phyloP scores from a whole-genome alignment of 345 rosid species.

The Schrenkiella parvula region DNA sequence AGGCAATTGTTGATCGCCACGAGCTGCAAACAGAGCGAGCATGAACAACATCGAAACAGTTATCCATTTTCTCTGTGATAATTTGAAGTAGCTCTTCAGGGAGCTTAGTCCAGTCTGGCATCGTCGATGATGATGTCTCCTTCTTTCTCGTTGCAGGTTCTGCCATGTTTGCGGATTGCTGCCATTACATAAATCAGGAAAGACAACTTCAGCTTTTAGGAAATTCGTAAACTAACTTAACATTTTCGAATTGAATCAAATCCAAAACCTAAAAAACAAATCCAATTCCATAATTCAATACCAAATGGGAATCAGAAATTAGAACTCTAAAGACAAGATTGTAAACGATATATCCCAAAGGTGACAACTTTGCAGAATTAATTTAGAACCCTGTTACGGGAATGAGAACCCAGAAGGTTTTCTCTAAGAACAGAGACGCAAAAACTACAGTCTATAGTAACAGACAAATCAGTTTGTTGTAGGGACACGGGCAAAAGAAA shows the following conservation, averaged over 20 bases:
- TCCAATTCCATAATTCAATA: background rate
- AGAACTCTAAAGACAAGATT: background rate
- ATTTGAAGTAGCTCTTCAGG: constrained; percentile 1
- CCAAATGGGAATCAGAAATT: background rate
- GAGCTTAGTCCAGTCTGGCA: background rate
- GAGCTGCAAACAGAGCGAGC: background rate
- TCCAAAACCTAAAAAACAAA: background rate
- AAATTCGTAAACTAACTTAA: background rate
- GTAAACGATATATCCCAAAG: background rate
- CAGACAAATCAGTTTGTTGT: background rate
- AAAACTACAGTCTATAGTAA: background rate
- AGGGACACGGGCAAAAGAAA: background rate
- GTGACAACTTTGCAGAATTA: background rate
- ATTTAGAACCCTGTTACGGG: background rate
- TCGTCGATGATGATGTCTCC: background rate
- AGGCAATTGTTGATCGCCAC: background rate
- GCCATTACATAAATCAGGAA: background rate
- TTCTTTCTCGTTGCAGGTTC: background rate
- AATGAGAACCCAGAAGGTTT: no score
- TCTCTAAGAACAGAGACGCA: background rate
- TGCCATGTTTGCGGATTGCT: background rate
- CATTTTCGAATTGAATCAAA: background rate
- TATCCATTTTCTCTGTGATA: background rate
- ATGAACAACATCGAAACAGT: constrained; percentile 4
- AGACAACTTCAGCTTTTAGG: background rate